These are phyloP conservation scores for Calocybe gangraenosa DNA, from an alignment of 768 basidiomycete species.

Conservation along the genomic window DNA sequence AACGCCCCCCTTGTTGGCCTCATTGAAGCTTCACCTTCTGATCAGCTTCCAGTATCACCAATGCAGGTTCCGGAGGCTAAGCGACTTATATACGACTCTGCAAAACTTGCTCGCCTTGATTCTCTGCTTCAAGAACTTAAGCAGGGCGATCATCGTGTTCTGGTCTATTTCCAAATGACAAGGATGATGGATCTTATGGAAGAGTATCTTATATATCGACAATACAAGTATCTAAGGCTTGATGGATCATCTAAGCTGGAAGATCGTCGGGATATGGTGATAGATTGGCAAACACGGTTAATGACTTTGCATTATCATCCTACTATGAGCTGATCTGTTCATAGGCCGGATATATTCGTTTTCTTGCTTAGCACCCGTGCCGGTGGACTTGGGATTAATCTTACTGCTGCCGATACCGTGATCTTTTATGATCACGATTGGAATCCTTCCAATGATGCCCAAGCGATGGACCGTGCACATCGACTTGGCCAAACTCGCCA, in stretches of 20 bases:
- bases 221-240: slow-evolving; percentile 90
- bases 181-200: slow-evolving; percentile 99
- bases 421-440: slow-evolving; percentile 94
- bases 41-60: slow-evolving; percentile 74
- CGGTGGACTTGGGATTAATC: slow-evolving; percentile 93
- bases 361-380: slow-evolving; percentile 92
- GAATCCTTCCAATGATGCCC: slow-evolving; percentile 97
- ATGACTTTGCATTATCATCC: slow-evolving; percentile 16
- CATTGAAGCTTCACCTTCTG: slow-evolving; percentile 54
- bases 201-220: slow-evolving; percentile 94
- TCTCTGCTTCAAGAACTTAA: slow-evolving; percentile 88
- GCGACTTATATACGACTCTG: slow-evolving; percentile 92
- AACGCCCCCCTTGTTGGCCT: slow-evolving; percentile 66
- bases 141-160: slow-evolving; percentile 85
- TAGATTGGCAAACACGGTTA: slow-evolving; percentile 97
- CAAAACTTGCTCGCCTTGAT: slow-evolving; percentile 91
- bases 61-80: slow-evolving; percentile 96
- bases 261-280: slow-evolving; percentile 98
- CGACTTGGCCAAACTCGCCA: slow-evolving; percentile 95
- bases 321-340: not conserved
- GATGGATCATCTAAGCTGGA: slow-evolving; percentile 95
- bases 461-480: slow-evolving; percentile 98
- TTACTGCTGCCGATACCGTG: slow-evolving; percentile 95
- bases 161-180: slow-evolving; percentile 99
- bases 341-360: slow-evolving; percentile 84